Percentiles rank a stretch among this genome's conserved stretches.
Evolutionary conservation across 805 yeast species (phyloP).

Genomic region (Hanseniaspora jakobsenii): DNA sequence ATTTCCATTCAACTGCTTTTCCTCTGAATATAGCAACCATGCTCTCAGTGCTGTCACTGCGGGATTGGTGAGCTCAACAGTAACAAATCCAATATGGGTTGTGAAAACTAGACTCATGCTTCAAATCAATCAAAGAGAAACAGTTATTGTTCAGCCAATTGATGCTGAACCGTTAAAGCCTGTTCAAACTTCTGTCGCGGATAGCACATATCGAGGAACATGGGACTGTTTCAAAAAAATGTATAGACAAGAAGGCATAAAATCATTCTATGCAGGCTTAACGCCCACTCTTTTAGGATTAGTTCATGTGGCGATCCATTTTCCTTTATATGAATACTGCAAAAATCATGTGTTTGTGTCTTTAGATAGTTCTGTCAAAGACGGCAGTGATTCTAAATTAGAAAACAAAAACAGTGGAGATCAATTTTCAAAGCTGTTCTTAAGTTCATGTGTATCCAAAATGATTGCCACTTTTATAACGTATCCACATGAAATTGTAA

Average conservation of each 20-base stretch:
- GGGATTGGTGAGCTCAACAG: slow-evolving; percentile 71
- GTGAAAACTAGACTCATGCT: slow-evolving; percentile 90
- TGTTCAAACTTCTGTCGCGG: slow-evolving; percentile 15
- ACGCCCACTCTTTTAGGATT: slow-evolving; percentile 84
- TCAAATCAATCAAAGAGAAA: slow-evolving; percentile 35
- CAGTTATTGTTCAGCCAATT: slow-evolving; percentile 31
- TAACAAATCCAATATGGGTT: slow-evolving; percentile 96
- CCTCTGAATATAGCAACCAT: slow-evolving; percentile 28
- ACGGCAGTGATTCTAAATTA: too few species aligned
- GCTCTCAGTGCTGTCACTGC: slow-evolving; percentile 64
- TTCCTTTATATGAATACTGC: slow-evolving; percentile 80
- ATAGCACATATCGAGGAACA: slow-evolving; percentile 51
- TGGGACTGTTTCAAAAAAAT: slow-evolving; percentile 72
- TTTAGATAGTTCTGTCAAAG: too few species aligned
- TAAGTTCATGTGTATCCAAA: slow-evolving; percentile 71
- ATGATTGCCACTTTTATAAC: slow-evolving; percentile 81
- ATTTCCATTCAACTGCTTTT: slow-evolving; percentile 13
- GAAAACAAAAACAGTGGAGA: slow-evolving; percentile 15
- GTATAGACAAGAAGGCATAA: slow-evolving; percentile 65
- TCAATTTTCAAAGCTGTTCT: slow-evolving; percentile 35
- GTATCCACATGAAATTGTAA: slow-evolving; percentile 87
- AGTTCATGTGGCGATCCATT: slow-evolving; percentile 88
- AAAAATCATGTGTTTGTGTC: slow-evolving; percentile 39
- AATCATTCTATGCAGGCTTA: slow-evolving; percentile 77
- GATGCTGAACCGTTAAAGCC: slow-evolving; percentile 3